These are phyloP conservation scores for Globisporangium okanoganense DNA, from an alignment of 352 stramenopile species.

Conservation along the genomic window DNA sequence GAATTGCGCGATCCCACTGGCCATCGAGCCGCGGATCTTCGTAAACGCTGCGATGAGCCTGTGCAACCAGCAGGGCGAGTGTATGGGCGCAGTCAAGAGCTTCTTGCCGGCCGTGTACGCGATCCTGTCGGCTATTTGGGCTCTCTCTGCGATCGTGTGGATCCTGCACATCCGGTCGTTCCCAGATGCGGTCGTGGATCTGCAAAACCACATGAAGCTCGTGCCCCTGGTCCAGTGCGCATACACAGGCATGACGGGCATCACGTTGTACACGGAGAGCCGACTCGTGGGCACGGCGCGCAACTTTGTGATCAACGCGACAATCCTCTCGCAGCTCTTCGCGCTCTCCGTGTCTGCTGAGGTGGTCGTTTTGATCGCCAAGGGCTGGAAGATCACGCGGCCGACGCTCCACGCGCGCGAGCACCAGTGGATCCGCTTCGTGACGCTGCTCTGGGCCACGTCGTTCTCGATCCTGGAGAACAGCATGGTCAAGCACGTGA, in stretches of 20 bases:
- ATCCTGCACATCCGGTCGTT: conserved; percentile 42
- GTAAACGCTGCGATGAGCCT: conserved; percentile 53
- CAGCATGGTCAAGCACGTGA: conserved; percentile 30
- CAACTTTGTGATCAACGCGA: conserved; percentile 31
- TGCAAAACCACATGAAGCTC: conserved; percentile 56
- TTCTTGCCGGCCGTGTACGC: conserved; percentile 33
- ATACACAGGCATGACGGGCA: conserved; percentile 26
- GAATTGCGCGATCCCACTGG: conserved; percentile 23
- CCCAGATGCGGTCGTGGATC: conserved; percentile 38
- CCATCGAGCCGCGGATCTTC: conserved; percentile 29
- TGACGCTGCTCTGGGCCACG: conserved; percentile 47
- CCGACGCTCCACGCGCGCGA: conserved; percentile 36
- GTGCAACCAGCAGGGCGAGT: conserved; percentile 36
- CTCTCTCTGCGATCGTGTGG: conserved; percentile 35
- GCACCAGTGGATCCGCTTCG: conserved; percentile 51
- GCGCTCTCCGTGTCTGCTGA: conserved; percentile 46
- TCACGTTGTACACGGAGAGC: conserved; percentile 29
- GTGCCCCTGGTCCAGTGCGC: conserved; percentile 34
- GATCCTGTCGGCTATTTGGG: conserved; percentile 32
- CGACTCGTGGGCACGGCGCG: conserved; percentile 29
- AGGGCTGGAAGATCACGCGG: conserved; percentile 72
- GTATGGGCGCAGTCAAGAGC: conserved; percentile 19
- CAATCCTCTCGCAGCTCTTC: conserved; percentile 36
- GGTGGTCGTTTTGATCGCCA: conserved; percentile 51
- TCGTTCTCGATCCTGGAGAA: conserved; percentile 40